Evolutionary conservation across 192 early-diverging fungal genomes (phyloP).

Genomic region (Phlyctochytrium bullatum): DNA sequence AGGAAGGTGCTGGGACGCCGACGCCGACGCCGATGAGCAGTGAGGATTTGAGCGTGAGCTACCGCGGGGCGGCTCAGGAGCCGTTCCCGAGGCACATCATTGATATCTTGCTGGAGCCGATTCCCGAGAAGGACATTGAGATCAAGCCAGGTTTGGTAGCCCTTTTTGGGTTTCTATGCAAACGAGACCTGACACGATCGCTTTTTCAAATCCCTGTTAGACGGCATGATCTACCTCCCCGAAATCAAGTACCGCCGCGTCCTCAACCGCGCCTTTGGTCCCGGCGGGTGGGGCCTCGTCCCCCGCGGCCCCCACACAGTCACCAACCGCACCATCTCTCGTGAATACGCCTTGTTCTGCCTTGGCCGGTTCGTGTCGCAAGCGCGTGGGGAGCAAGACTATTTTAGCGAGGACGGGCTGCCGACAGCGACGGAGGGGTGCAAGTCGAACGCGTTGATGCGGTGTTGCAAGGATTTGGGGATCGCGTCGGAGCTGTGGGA

Average conservation of each 20-base stretch:
- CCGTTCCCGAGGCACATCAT: slow-evolving; percentile 71
- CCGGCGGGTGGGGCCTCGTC: slow-evolving; percentile 63
- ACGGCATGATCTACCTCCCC: slow-evolving; percentile 91
- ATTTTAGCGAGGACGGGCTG: slow-evolving; percentile 70
- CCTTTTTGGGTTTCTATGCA: no score
- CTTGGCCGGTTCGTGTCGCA: slow-evolving; percentile 86
- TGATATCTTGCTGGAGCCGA: slow-evolving; percentile 67
- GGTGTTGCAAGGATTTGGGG: slow-evolving; percentile 94
- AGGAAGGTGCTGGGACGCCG: no score
- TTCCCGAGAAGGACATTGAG: slow-evolving; percentile 81
- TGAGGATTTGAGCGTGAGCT: slow-evolving; percentile 24
- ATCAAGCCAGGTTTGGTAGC: slow-evolving; percentile 75
- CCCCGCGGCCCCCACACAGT: slow-evolving; percentile 88
- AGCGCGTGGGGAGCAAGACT: slow-evolving; percentile 94
- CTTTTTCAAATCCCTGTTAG: no score
- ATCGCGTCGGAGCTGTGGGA: slow-evolving; percentile 88
- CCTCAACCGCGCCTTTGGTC: slow-evolving; percentile 92
- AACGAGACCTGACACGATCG: no score
- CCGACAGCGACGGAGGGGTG: slow-evolving; percentile 81
- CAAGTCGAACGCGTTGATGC: slow-evolving; percentile 91
- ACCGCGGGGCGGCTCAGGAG: slow-evolving; percentile 67
- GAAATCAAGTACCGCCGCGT: slow-evolving; percentile 98
- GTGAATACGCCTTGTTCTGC: slow-evolving; percentile 90
- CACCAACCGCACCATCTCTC: slow-evolving; percentile 65
- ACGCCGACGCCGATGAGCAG: slow-evolving; percentile 6